Percentiles rank a stretch among this genome's conserved stretches.
Evolutionary conservation across 2,329 filamentous ascomycete species (phyloP).

Genomic region (Lachnellula arida): DNA sequence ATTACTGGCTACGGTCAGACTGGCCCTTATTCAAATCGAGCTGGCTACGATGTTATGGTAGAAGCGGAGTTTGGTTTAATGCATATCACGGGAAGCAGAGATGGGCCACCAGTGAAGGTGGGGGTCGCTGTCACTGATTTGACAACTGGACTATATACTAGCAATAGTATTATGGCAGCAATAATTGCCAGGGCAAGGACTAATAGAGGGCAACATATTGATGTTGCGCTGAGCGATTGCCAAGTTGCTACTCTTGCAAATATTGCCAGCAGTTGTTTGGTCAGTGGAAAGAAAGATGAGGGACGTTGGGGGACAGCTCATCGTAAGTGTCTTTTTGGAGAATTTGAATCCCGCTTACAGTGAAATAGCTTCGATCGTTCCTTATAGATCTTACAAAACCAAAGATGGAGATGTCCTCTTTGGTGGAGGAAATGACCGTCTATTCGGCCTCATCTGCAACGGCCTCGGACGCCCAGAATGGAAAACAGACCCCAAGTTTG

Average conservation of each 20-base stretch:
- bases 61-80: slow-evolving; percentile 97
- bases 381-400: slow-evolving; percentile 80
- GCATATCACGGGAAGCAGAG: slow-evolving; percentile 90
- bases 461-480: slow-evolving; percentile 54
- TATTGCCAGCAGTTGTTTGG: slow-evolving; percentile 85
- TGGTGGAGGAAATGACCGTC: slow-evolving; percentile 66
- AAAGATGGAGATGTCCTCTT: slow-evolving; percentile 66
- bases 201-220: slow-evolving; percentile 84
- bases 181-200: slow-evolving; percentile 70
- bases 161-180: slow-evolving; percentile 92
- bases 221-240: slow-evolving; percentile 86
- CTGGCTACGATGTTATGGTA: slow-evolving; percentile 99
- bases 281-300: slow-evolving; percentile 80
- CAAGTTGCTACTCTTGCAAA: slow-evolving; percentile 94
- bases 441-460: slow-evolving; percentile 62
- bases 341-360: slow-evolving; percentile 6
- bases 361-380: slow-evolving; percentile 83
- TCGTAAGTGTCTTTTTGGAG: slow-evolving; percentile 49
- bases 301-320: slow-evolving; percentile 96
- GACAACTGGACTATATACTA: slow-evolving; percentile 91
- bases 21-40: slow-evolving; percentile 79
- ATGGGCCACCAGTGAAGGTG: slow-evolving; percentile 92
- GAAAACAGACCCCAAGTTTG: slow-evolving; percentile 55
- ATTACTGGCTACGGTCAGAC: slow-evolving; percentile 98
- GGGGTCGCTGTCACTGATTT: slow-evolving; percentile 95